Conservation (phyloP, 805 yeast species). For the Yarrowia osloensis region DNA sequence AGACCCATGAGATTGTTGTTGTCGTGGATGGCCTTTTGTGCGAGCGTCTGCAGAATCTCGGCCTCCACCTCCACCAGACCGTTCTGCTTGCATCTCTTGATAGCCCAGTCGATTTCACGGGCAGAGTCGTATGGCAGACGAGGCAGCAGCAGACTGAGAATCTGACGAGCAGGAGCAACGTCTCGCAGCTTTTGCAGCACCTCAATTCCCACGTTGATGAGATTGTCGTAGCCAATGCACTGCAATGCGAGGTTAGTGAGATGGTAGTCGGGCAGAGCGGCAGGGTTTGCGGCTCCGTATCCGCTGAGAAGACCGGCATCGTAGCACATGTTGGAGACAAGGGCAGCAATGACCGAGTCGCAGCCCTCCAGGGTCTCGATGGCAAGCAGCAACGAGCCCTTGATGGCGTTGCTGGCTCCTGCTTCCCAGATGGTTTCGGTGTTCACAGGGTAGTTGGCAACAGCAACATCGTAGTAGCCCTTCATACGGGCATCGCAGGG, state of each 20-base stretch:
- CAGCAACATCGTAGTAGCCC: conserved; percentile 38
- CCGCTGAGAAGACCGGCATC: conserved; percentile 38
- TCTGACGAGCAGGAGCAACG: conserved; percentile 3
- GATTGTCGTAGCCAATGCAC: conserved; percentile 22
- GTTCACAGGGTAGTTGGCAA: conserved; percentile 37
- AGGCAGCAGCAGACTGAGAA: conserved; percentile 13
- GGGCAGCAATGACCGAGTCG: conserved; percentile 40
- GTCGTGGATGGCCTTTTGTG: conserved; percentile 26
- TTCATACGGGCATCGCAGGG: conserved; percentile 38
- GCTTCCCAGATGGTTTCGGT: conserved; percentile 38
- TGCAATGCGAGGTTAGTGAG: conserved; percentile 32
- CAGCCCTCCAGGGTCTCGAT: conserved; percentile 36
- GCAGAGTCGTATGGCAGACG: neutral
- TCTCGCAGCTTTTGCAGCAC: conserved; percentile 7
- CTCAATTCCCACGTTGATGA: conserved; percentile 29
- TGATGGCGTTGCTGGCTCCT: conserved; percentile 39
- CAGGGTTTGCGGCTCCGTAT: conserved; percentile 33
- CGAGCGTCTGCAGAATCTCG: neutral
- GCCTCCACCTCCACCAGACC: conserved; percentile 15
- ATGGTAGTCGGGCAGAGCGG: conserved; percentile 11
- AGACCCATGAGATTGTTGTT: conserved; percentile 37
- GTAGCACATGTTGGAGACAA: conserved; percentile 39
- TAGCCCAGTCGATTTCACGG: conserved; percentile 4
- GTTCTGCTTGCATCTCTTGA: conserved; percentile 11
- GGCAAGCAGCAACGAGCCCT: conserved; percentile 38